A percentile compares a stretch with the other conserved stretches of the same genome.
Evolutionary conservation across 1,139 yeast species (phyloP).

Genomic region (Yamadazyma kanchanaburiensis): DNA sequence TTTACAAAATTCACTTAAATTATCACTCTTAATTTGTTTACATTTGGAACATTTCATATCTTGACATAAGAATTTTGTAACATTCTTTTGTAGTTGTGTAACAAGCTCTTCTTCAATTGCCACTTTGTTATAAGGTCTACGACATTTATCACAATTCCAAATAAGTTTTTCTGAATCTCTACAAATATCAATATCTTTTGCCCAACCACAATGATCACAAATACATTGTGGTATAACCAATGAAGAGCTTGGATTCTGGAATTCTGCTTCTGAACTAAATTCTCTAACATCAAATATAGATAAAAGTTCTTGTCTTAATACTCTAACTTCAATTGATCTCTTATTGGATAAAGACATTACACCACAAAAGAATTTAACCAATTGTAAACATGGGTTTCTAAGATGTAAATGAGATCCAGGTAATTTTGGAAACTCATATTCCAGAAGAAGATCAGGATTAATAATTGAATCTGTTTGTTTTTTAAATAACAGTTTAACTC

Average conservation of each 20-base stretch:
- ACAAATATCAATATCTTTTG: constrained; percentile 80
- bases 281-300: constrained; percentile 76
- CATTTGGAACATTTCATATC: constrained; percentile 83
- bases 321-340: constrained; percentile 68
- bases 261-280: constrained; percentile 75
- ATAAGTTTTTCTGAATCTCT: constrained; percentile 50
- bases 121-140: constrained; percentile 58
- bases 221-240: constrained; percentile 64
- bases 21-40: constrained; percentile 59
- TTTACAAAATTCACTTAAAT: constrained; percentile 71
- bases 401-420: constrained; percentile 67
- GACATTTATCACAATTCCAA: constrained; percentile 74
- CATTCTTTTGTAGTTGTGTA: constrained; percentile 51
- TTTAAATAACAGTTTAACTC: constrained; percentile 62
- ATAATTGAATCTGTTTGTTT: constrained; percentile 73
- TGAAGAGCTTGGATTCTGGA: constrained; percentile 71
- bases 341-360: constrained; percentile 65
- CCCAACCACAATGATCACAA: constrained; percentile 76
- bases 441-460: constrained; percentile 60
- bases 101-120: constrained; percentile 78
- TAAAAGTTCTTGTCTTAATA: constrained; percentile 71
- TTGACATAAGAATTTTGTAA: constrained; percentile 69
- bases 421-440: constrained; percentile 67
- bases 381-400: constrained; percentile 72
- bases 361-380: constrained; percentile 74